Conservation (phyloP, 345 rosid species). For the Syzygium jambos region DNA sequence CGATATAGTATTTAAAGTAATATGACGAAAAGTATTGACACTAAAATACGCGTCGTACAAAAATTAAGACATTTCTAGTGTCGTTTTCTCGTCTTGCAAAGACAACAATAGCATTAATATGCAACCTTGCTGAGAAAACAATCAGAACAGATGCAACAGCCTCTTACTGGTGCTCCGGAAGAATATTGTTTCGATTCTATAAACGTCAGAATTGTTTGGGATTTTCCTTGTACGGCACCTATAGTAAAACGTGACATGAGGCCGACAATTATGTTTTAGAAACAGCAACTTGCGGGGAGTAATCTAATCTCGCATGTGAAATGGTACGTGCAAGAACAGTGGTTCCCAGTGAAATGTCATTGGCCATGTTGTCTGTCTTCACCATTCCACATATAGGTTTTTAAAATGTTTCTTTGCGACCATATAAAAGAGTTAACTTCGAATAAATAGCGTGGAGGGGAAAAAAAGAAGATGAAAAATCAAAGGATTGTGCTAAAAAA, state of each 20-base stretch:
- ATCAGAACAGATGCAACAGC: neutral
- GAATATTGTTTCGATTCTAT: neutral
- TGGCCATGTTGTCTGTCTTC: neutral
- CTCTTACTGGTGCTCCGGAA: neutral
- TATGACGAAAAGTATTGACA: neutral
- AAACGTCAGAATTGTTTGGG: neutral
- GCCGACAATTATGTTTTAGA: neutral
- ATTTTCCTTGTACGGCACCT: neutral
- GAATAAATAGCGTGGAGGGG: neutral
- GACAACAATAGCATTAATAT: neutral
- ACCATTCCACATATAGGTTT: neutral
- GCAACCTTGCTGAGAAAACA: neutral
- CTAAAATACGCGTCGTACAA: neutral
- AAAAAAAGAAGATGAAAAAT: neutral
- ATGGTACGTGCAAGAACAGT: neutral
- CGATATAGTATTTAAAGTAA: rapidly evolving
- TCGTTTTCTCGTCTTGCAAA: neutral
- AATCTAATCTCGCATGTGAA: neutral
- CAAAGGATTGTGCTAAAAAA: neutral
- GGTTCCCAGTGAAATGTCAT: neutral
- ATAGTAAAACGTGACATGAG: neutral
- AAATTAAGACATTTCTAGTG: neutral
- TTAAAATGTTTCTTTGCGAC: neutral
- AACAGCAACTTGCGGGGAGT: neutral
- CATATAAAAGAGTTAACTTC: neutral